These are phyloP conservation scores for Beverwykella pulmonaria DNA, from an alignment of 495 filamentous ascomycete genomes.

Conservation along the genomic window DNA sequence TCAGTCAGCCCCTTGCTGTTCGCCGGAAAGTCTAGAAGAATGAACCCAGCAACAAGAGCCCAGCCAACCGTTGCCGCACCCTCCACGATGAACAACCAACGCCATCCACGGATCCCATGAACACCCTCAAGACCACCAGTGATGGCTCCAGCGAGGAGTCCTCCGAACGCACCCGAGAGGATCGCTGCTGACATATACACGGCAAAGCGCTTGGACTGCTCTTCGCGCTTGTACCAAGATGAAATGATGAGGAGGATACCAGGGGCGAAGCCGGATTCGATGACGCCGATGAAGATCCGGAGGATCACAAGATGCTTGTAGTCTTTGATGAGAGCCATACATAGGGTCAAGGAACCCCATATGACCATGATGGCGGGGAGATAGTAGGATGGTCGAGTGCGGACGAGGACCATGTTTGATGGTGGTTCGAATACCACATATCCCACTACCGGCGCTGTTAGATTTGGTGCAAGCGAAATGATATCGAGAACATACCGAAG, in stretches of 20 bases:
- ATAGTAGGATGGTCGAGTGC: slow-evolving; percentile 42
- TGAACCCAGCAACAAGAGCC: slow-evolving; percentile 73
- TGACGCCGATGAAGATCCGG: slow-evolving; percentile 19
- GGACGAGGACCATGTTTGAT: slow-evolving; percentile 85
- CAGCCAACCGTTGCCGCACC: slow-evolving; percentile 74
- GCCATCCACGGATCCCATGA: slow-evolving; percentile 69
- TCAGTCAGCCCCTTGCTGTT: slow-evolving; percentile 76
- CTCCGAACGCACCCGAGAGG: slow-evolving; percentile 81
- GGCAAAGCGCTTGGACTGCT: slow-evolving; percentile 76
- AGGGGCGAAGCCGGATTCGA: slow-evolving; percentile 71
- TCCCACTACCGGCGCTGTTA: slow-evolving; percentile 52
- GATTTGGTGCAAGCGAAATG: neutral
- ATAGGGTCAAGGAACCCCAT: slow-evolving; percentile 77
- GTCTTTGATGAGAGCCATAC: slow-evolving; percentile 58
- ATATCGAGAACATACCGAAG: slow-evolving; percentile 55
- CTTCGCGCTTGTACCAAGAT: slow-evolving; percentile 81
- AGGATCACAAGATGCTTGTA: slow-evolving; percentile 24
- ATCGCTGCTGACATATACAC: slow-evolving; percentile 91
- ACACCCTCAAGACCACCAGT: slow-evolving; percentile 69
- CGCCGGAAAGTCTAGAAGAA: slow-evolving; percentile 87
- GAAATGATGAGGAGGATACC: slow-evolving; percentile 86
- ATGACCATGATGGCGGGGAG: slow-evolving; percentile 59
- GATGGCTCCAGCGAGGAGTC: slow-evolving; percentile 77
- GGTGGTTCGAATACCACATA: slow-evolving; percentile 85
- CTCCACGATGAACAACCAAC: slow-evolving; percentile 81